These are phyloP conservation scores for Myxozyma neotropica DNA, from an alignment of 805 yeast species.

Conservation along the genomic window DNA sequence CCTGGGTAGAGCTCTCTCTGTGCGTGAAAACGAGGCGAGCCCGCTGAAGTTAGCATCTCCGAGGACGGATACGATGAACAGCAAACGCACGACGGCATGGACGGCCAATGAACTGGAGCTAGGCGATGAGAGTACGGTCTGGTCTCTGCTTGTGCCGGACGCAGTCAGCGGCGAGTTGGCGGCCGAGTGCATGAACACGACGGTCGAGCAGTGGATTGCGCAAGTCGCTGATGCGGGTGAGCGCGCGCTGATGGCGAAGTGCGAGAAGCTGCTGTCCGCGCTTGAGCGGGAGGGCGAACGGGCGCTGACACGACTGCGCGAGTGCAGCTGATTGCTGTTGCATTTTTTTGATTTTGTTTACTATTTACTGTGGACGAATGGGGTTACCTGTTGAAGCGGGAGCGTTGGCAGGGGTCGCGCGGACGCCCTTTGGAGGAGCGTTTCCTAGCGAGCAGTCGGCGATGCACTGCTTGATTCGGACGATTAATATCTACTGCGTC, in stretches of 20 bases:
- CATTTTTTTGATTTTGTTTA: background rate
- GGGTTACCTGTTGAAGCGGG: no score
- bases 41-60: no score
- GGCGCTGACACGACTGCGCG: conserved; percentile 47
- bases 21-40: conserved; percentile 1
- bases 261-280: conserved; percentile 51
- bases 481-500: no score
- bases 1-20: background rate
- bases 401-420: no score
- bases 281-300: conserved; percentile 54
- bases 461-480: no score
- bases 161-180: background rate
- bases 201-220: conserved; percentile 69
- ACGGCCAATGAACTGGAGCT: background rate
- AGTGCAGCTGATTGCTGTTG: background rate
- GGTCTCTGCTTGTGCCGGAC: conserved; percentile 1
- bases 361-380: background rate
- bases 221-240: conserved; percentile 59
- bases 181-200: conserved; percentile 62
- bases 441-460: no score
- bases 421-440: no score
- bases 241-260: conserved; percentile 50
- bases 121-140: background rate
- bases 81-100: background rate
- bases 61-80: background rate